These are phyloP conservation scores for Filobasidium uniguttulatum DNA, from an alignment of 1,284 basidiomycete species.

Conservation along the genomic window DNA sequence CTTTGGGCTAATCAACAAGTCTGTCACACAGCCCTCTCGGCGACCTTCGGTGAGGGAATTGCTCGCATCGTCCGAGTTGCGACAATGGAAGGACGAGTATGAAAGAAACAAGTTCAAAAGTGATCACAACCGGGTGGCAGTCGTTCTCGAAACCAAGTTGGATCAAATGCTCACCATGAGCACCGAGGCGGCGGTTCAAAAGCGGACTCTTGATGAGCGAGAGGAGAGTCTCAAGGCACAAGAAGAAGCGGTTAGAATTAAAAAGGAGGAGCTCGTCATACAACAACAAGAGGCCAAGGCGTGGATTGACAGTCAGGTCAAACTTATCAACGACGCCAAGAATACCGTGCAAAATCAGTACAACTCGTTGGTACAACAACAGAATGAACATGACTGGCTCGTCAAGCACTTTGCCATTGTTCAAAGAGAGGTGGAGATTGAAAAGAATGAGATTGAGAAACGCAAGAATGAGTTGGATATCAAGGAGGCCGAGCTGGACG, in stretches of 20 bases:
- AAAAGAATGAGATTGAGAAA: conserved; percentile 9
- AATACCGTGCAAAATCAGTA: background rate
- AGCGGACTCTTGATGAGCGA: too few relatives aligned
- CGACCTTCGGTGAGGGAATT: conserved; percentile 34
- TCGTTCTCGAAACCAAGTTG: conserved; percentile 5
- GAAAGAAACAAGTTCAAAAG: background rate
- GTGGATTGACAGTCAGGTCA: conserved; percentile 2
- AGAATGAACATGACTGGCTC: too few relatives aligned
- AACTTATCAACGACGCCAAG: background rate
- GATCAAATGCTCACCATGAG: too few relatives aligned
- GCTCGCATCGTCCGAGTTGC: conserved; percentile 35
- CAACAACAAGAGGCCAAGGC: background rate
- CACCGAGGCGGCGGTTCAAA: too few relatives aligned
- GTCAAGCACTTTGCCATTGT: too few relatives aligned
- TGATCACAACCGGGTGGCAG: background rate
- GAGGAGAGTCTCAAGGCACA: too few relatives aligned
- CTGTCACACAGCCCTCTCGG: conserved; percentile 22
- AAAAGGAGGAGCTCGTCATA: conserved; percentile 1
- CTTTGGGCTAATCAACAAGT: too few relatives aligned
- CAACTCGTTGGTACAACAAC: conserved; percentile 5
- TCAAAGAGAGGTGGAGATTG: too few relatives aligned
- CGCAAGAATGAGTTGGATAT: conserved; percentile 1
- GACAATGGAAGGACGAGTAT: conserved; percentile 29
- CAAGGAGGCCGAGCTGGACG: too few relatives aligned
- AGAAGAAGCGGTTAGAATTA: background rate